These are phyloP conservation scores for Sporothrix dimorphospora DNA, from an alignment of 2,329 filamentous ascomycete genomes.

Conservation along the genomic window DNA sequence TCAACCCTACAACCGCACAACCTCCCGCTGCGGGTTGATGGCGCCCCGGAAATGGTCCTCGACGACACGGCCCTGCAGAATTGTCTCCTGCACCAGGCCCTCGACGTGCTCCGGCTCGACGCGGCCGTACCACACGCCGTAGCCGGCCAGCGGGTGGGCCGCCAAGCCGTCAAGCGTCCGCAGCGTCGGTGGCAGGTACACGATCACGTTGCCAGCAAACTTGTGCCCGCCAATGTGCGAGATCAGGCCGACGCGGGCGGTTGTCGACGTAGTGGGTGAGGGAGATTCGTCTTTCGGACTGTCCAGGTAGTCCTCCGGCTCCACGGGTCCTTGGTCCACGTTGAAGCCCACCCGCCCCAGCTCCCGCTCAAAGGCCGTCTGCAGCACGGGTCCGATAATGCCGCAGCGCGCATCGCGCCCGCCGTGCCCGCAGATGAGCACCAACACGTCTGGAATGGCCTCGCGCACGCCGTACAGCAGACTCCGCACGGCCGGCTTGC, in stretches of 20 bases:
- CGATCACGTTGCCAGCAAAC: conserved; percentile 81
- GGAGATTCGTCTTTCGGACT: no score
- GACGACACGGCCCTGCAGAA: conserved; percentile 68
- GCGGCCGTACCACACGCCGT: conserved; percentile 81
- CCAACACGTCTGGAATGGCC: conserved; percentile 64
- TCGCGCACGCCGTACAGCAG: conserved; percentile 61
- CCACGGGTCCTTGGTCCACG: conserved; percentile 52
- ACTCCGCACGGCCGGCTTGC: conserved; percentile 56
- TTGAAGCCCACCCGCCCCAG: conserved; percentile 54
- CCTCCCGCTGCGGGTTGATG: conserved; percentile 58
- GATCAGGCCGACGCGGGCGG: conserved; percentile 68
- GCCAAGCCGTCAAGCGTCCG: conserved; percentile 45
- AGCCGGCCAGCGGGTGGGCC: conserved; percentile 66
- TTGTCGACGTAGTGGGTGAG: no score
- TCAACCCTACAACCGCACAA: conserved; percentile 51
- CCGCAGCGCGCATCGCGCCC: conserved; percentile 83
- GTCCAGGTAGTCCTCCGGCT: no score
- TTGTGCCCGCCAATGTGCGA: conserved; percentile 86
- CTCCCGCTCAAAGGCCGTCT: conserved; percentile 68
- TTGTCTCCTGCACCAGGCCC: conserved; percentile 72
- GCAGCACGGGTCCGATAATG: conserved; percentile 72
- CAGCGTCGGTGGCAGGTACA: conserved; percentile 69
- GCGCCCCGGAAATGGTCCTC: conserved; percentile 73
- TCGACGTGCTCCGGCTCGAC: conserved; percentile 77
- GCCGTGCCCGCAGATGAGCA: conserved; percentile 88